phyloP scores from a whole-genome alignment of 2,329 filamentous ascomycete species.

The Pleomassaria siparia region DNA sequence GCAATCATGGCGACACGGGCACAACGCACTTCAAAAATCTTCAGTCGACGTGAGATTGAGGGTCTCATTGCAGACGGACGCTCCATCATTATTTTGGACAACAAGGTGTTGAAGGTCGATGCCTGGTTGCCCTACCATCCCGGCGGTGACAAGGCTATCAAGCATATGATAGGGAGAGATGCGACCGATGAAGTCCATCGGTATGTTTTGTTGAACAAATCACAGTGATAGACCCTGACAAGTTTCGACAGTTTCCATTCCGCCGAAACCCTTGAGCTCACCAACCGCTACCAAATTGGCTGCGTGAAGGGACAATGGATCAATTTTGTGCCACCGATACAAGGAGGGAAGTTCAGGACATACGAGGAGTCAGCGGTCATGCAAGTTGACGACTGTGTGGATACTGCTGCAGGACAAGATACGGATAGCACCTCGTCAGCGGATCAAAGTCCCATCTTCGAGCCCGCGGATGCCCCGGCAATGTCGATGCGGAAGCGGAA shows the following conservation, averaged over 20 bases:
- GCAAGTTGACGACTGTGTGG: constrained; percentile 22
- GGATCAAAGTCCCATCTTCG: constrained; percentile 61
- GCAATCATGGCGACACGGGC: constrained; percentile 29
- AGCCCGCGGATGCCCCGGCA: constrained; percentile 49
- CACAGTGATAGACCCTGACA: constrained; percentile 8
- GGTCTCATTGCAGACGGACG: constrained; percentile 79
- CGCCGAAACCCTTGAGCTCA: constrained; percentile 69
- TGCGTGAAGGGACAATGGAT: constrained; percentile 77
- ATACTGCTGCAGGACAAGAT: constrained; percentile 27
- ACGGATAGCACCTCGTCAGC: constrained; percentile 51
- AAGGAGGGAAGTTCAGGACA: constrained; percentile 76
- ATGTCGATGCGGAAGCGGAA: constrained; percentile 40
- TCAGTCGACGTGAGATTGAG: constrained; percentile 70
- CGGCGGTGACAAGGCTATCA: constrained; percentile 85
- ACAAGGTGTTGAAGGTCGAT: constrained; percentile 82
- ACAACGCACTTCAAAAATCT: constrained; percentile 50
- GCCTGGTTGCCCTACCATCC: constrained; percentile 88
- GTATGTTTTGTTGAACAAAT: constrained; percentile 55
- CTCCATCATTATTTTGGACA: constrained; percentile 77
- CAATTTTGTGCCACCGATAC: constrained; percentile 89
- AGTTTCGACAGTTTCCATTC: constrained; percentile 71
- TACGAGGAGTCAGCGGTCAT: constrained; percentile 41
- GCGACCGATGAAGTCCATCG: constrained; percentile 92
- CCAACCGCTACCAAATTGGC: constrained; percentile 83
- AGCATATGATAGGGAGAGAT: constrained; percentile 91